Base-by-base conservation (phyloP, 2,329 filamentous ascomycete species). In the Aspergillus eucalypticola region DNA sequence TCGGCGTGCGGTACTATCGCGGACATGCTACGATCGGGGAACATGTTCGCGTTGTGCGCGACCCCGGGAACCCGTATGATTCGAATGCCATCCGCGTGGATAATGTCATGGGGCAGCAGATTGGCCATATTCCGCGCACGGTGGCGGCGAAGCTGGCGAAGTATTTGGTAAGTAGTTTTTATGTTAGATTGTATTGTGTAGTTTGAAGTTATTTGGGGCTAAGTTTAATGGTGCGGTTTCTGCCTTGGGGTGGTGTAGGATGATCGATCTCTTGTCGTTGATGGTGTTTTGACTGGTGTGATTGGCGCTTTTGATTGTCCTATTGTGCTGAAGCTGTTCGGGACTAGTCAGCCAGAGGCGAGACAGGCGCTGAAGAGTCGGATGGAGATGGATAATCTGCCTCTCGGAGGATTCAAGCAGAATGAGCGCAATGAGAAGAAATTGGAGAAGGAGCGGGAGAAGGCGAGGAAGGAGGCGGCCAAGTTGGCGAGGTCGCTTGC, bases 21-120 rank as follows among this genome's bases (percentile, higher is more conserved):
- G 88, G 88, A 1, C 79, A 82, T 64, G 88, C 88, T 13, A 87
- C 82, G 7, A 66, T 79, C 2, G 87, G 87, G 23, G 88, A 91
- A 71, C 79, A 83, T 56, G 86, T 91, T 2, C 73, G 88, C 50
- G 78, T 89, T 56, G 79, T 78, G 38, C 80, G 90, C 69, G 88
- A 94, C 69, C 88, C 89, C 1, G 69, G 75, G 1, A 94, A 94
- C 68, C 79, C 76, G 66, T 90, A 89, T 70, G 90, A 95, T 70
- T 64, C 66, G 5, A 95, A 95, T 75, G 91, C 91, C 0, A 91
- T 96, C 59, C 85, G 86, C 5, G 85, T 96, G 1, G 83, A 90
- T 67, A 96, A 95, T 73, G 90, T 93, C 13, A 84, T 90, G 69
- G 84, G 86, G 15, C 73, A 75, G 7, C 91, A 96, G 69, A 90